Base-by-base conservation (phyloP, 169 alveolate genomes). In the Plasmodium cynomolgi region DNA sequence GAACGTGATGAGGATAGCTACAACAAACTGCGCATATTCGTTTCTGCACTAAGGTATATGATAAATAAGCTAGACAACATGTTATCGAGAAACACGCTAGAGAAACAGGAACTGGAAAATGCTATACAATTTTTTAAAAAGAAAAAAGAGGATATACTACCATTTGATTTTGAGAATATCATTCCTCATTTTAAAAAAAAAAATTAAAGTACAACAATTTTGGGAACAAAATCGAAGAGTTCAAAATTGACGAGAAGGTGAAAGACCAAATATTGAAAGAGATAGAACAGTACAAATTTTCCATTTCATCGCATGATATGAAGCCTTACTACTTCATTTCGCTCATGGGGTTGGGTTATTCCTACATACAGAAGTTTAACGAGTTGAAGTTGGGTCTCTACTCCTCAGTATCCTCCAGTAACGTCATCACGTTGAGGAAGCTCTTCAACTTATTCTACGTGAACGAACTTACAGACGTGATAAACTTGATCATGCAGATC, bases 231-330 rank as follows among this genome's bases (percentile, higher is more conserved):
- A 37, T 91, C 8, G 92, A 91, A 71, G 77, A 71, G 79, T 39
- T 81, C 41, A 91, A 73, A 91, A 91, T 91, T 54, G 92, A 82
- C 75, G 37, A 54, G 7, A 81, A 91, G 5, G 33, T 83, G 31
- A 81, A 62, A 72, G 81, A 81, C 11, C 56, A 81, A 82, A 82
- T 91, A 23, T 29, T 91, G 33, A 11, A 72, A 72, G 92, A 91
- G n/a, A 9, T 91, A 6, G 92, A 82, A 71, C 50, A 58, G 26
- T 91, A 91, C 75, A 91, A 91, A 91, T 91, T 90, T 80, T 90
- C 94, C 39, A 47, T 80, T 33, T 41, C 72, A 71, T 82, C 84
- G 17, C 11, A 86, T 7, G 58, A 80, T 37, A 81, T 62, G 50
- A 34, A 80, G 72, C n/a, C 29, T 50, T 91, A 71, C 41, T 73